Conservation (phyloP, 192 early-diverging fungal genomes). For the Ambispora gerdemannii region DNA sequence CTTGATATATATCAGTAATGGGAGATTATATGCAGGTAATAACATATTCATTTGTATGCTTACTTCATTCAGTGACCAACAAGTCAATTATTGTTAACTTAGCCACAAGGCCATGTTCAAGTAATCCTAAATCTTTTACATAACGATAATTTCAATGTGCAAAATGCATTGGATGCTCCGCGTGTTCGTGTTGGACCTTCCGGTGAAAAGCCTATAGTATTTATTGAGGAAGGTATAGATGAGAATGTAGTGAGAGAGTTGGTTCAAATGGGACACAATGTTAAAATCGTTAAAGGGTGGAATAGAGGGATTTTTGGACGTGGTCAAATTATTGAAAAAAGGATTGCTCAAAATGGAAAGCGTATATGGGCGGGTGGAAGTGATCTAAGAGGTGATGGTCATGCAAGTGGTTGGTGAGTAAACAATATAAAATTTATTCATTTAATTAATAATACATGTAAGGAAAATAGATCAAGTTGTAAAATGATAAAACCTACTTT, state of each 20-base stretch:
- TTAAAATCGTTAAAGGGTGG: constrained; percentile 43
- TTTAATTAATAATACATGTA: too few relatives aligned
- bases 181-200: constrained; percentile 59
- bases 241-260: constrained; percentile 45
- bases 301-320: constrained; percentile 63
- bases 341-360: constrained; percentile 40
- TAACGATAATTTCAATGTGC: constrained; percentile 56
- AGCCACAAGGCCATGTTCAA: constrained; percentile 81
- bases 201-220: constrained; percentile 38
- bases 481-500: too few relatives aligned
- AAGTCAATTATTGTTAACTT: neutral
- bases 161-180: constrained; percentile 66
- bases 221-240: constrained; percentile 63
- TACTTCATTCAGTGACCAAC: neutral
- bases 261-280: constrained; percentile 55
- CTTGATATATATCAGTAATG: constrained; percentile 49
- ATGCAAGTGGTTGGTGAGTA: constrained; percentile 49
- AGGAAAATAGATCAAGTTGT: too few relatives aligned
- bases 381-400: constrained; percentile 60
- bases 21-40: constrained; percentile 68
- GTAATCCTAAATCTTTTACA: constrained; percentile 65
- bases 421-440: too few relatives aligned
- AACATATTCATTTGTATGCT: neutral
- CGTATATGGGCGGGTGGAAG: constrained; percentile 51
- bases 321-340: constrained; percentile 65